Percentiles rank a stretch among this genome's conserved stretches.
Evolutionary conservation across 148 eudicot genomes (phyloP).

Genomic region (Linanthus parryae): DNA sequence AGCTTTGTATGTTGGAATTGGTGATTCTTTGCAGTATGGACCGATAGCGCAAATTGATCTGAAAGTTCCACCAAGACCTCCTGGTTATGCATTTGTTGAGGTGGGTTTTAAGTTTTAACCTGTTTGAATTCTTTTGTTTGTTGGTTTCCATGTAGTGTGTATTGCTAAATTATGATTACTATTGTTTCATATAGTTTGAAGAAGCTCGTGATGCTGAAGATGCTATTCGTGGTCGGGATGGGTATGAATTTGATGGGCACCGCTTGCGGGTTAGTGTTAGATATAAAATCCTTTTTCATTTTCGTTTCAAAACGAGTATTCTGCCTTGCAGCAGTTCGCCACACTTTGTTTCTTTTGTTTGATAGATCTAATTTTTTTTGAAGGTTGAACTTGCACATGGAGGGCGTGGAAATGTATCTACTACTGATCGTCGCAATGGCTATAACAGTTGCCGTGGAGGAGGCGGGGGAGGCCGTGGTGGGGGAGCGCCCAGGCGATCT

Average conservation of each 20-base stretch:
- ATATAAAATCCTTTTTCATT: no score
- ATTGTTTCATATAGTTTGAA: constrained; percentile 53
- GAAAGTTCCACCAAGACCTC: constrained; percentile 95
- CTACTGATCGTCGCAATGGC: constrained; percentile 16
- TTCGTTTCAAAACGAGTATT: no score
- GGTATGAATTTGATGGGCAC: constrained; percentile 93
- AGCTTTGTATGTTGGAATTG: constrained; percentile 6
- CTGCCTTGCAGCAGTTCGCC: no score
- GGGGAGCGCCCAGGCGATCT: constrained; percentile 80
- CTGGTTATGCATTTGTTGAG: constrained; percentile 96
- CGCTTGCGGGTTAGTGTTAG: constrained; percentile 74
- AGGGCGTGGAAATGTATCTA: constrained; percentile 22
- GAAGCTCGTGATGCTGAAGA: constrained; percentile 90
- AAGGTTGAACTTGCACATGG: constrained; percentile 30
- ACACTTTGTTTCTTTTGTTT: no score
- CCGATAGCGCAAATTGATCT: constrained; percentile 73
- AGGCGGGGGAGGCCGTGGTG: constrained; percentile 30
- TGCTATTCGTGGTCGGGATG: constrained; percentile 95
- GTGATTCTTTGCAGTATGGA: constrained; percentile 80
- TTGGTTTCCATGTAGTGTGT: neutral
- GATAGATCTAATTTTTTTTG: no score
- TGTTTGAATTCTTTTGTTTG: neutral
- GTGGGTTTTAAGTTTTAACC: constrained; percentile 24
- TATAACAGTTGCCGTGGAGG: constrained; percentile 29
- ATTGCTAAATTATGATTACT: no score